These are phyloP conservation scores for Lentinula boryana DNA, from an alignment of 768 basidiomycete genomes.

Conservation along the genomic window DNA sequence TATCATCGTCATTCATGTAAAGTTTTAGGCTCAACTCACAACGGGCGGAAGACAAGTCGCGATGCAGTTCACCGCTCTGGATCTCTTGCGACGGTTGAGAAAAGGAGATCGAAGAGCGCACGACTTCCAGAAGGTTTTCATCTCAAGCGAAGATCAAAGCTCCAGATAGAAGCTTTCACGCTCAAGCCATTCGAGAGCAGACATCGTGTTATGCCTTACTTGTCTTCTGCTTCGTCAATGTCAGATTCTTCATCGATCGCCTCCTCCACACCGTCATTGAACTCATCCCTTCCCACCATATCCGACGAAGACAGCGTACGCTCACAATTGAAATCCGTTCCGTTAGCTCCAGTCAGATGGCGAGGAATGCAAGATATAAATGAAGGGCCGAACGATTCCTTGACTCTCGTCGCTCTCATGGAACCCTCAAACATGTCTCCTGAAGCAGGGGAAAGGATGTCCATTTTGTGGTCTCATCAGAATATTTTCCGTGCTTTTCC, in stretches of 20 bases:
- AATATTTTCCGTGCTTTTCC: conserved; percentile 7
- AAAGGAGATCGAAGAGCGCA: neutral
- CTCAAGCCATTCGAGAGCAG: conserved; percentile 6
- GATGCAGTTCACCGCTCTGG: neutral
- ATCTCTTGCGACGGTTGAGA: neutral
- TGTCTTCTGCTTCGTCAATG: neutral
- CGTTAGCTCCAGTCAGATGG: neutral
- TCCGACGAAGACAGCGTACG: neutral
- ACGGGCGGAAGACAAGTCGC: neutral
- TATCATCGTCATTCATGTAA: neutral
- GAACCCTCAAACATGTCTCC: conserved; percentile 1
- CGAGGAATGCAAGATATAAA: neutral
- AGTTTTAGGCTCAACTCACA: neutral
- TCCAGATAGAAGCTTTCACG: neutral
- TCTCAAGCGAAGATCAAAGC: conserved; percentile 3
- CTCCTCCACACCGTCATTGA: neutral
- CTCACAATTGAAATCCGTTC: neutral
- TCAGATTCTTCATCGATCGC: neutral
- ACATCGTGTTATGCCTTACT: neutral
- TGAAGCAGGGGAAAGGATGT: conserved; percentile 1
- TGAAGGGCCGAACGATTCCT: neutral
- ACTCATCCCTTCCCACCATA: conserved; percentile 2
- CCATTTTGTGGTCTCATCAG: conserved; percentile 6
- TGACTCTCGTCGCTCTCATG: conserved; percentile 3
- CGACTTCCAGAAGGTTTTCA: neutral